Evolutionary conservation across 2,329 filamentous ascomycete species (phyloP), one percentile per base, ranked within the genome.

Genomic region (Aspergillus novofumigatus): DNA sequence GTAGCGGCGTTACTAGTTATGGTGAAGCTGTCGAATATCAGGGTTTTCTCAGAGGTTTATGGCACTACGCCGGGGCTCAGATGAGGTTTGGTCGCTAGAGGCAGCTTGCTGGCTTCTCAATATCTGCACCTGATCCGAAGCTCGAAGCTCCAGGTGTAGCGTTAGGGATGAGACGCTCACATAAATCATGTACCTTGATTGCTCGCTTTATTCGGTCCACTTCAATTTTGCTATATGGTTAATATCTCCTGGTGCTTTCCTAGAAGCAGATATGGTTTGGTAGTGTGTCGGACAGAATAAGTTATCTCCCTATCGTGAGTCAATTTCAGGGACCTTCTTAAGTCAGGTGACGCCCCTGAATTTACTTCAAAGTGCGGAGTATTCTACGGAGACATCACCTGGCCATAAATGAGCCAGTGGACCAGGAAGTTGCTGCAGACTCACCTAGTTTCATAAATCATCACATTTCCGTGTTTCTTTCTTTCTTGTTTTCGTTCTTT

Each of bases 11-110:
- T 41, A 69, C 67, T 23, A 75, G 73, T 0, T 72, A 70, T 54
- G 71, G 71, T 4, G 76, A 77, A 53, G 68, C 72, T 1, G 92
- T 99, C 20, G 92, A 92, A 48, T 99, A 99, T 74, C 92, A 97
- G 70, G 89, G 96, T 29, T 99, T 97, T 73, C 80, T 97, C 62
- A 83, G 88, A 61, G 93, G 88, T 1, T 77, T 99, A 65, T 88
- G 90, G 73, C 91, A 88, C 67, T 99, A 86, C 76, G 89, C 91
- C 9, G 87, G 86, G 63, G 93, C 92, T 3, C 90, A 96, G 74
- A 95, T 97, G 83, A 85, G 92, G 57, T 86, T 92, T 67, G 92
- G 92, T 28, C 76, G 82, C 67, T 87, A 47, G 21, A 14, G 23
- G 23, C 44, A 25, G 9, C 23, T 23, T 25, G 11, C 21, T 23